phyloP scores from a whole-genome alignment of 2,329 filamentous ascomycete genomes.

The Penicillium vulpinum region DNA sequence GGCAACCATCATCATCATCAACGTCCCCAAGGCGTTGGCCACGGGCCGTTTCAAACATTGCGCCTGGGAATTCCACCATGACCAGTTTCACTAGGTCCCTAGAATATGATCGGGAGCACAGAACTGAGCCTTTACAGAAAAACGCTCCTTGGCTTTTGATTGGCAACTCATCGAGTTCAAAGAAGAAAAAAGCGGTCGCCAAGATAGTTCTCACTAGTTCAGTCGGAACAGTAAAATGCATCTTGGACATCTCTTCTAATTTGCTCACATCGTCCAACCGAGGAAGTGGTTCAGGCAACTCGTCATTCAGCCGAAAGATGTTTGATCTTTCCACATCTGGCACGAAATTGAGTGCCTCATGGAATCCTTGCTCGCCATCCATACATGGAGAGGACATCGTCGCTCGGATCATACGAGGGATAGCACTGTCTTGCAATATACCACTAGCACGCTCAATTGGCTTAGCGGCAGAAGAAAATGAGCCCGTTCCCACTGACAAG shows the following conservation, averaged over 20 bases:
- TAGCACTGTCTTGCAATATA: conserved; percentile 3
- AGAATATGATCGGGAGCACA: conserved; percentile 9
- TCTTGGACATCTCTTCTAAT: not conserved
- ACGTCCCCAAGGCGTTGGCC: not conserved
- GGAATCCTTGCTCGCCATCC: conserved; percentile 18
- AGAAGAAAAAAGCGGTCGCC: conserved; percentile 20
- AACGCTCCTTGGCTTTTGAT: conserved; percentile 8
- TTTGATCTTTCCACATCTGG: not conserved
- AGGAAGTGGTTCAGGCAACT: conserved; percentile 2
- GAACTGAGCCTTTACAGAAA: conserved; percentile 18
- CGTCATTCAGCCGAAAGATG: conserved; percentile 10
- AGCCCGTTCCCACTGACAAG: conserved; percentile 22
- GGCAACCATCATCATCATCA: not conserved
- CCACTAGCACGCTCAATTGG: not conserved
- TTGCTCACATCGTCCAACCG: conserved; percentile 12
- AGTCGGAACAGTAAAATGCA: too few relatives aligned
- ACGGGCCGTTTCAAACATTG: not conserved
- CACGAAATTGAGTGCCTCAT: conserved; percentile 16
- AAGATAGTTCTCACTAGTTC: too few relatives aligned
- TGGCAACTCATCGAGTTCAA: conserved; percentile 19
- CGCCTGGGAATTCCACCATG: not conserved
- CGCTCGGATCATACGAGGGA: conserved; percentile 20
- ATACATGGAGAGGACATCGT: conserved; percentile 21
- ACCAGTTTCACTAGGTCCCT: not conserved
- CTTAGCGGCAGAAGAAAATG: not conserved